Base-by-base conservation (phyloP, 768 basidiomycete genomes). In the Holtermanniella nyarrowii region DNA sequence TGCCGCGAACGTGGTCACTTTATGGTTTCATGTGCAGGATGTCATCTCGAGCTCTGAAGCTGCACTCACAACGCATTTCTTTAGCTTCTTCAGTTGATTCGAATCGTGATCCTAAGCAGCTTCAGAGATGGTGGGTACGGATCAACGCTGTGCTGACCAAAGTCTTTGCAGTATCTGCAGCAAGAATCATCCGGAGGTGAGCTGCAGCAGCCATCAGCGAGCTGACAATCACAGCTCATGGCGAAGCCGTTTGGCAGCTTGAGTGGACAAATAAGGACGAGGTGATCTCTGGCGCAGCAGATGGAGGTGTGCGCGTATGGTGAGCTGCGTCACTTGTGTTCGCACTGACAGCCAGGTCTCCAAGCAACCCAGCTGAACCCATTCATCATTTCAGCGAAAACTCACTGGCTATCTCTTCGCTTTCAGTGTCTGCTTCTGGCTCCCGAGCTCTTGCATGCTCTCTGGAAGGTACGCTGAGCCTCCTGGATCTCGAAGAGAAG, bases 401-500 rank as follows among this genome's bases (percentile, higher is more conserved):
- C 72, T 82, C 86, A 5, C 81, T 93, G 18, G 89, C 86, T 2
- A 80, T 89, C 57, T 80, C 87, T 16, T 88, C 88, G 4, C 72
- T 93, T 26, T 87, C 86, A 16, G 80, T 80, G 5, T 78, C 82
- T 18, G 76, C 80, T 44, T 54, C 65, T 40, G 90, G 86, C 5
- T 75, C 73, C 44, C 74, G 72, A 25, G 87, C 81, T 0, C 69
- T 95, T 42, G 84, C 82, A 60, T 88, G 88, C 62, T 84, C 84
- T 49, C 75, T 91, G 18, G 89, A 93, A 61, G 90, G 90, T 1
- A 78, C 83, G 24, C 88, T 87, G 0, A 77, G 74, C 44, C 72
- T 91, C 22, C 84, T 83, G 79, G 82, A 90, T 64, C 68, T 89
- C 43, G 71, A 77, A 27, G 78, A 74, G 16, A 84, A 83, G 3